A percentile compares a stretch with the other conserved stretches of the same genome.
Evolutionary conservation across 75 land plant species (phyloP).

Genomic region (Selaginella tamariscina): DNA sequence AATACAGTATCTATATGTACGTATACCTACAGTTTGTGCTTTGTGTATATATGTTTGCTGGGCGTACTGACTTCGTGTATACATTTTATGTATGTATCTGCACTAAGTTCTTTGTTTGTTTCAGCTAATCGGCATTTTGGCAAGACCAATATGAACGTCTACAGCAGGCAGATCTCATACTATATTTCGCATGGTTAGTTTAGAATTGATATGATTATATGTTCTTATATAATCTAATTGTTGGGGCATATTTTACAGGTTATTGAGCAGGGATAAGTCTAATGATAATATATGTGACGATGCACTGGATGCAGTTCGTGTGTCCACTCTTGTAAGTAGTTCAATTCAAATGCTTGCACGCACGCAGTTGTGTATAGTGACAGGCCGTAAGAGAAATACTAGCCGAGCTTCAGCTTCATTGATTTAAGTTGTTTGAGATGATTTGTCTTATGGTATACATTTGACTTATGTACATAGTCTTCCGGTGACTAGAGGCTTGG

Average conservation of each 20-base stretch:
- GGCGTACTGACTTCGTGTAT: too few relatives aligned
- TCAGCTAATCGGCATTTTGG: constrained; percentile 90
- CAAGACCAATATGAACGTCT: constrained; percentile 84
- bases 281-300: constrained; percentile 18
- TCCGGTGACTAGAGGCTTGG: too few relatives aligned
- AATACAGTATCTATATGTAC: too few relatives aligned
- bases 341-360: neutral
- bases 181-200: constrained; percentile 89
- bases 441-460: neutral
- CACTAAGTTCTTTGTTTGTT: neutral
- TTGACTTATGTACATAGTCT: neutral
- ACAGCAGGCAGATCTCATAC: constrained; percentile 98
- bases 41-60: too few relatives aligned
- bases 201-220: too few relatives aligned
- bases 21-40: too few relatives aligned
- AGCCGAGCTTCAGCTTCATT: neutral
- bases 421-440: neutral
- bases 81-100: too few relatives aligned
- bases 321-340: constrained; percentile 74
- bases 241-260: constrained; percentile 46
- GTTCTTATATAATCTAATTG: too few relatives aligned
- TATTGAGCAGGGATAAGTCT: constrained; percentile 79
- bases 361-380: neutral
- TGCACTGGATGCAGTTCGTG: constrained; percentile 73
- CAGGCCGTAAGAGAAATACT: neutral